Conservation (phyloP, 768 basidiomycete genomes). For the Neoboletus brunneissimus region DNA sequence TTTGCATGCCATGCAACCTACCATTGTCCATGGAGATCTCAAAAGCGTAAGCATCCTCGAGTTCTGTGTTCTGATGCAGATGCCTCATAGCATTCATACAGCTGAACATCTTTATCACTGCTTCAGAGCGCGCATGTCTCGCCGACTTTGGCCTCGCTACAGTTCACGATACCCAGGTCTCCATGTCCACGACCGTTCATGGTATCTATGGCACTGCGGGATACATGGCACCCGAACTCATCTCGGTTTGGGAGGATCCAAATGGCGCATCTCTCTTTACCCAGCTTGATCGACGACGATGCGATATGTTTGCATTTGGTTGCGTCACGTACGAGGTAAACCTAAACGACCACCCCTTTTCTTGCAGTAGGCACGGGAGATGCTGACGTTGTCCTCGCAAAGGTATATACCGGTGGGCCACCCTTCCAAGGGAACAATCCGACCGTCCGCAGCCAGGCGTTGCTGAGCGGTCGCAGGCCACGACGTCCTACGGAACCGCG, state of each 20-base stretch:
- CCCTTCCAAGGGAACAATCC: slow-evolving; percentile 23
- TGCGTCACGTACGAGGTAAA: slow-evolving; percentile 35
- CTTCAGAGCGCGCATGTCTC: slow-evolving; percentile 28
- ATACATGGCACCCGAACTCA: slow-evolving; percentile 31
- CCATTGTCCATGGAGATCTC: slow-evolving; percentile 43
- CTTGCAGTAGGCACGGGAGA: background rate
- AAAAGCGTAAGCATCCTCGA: slow-evolving; percentile 35
- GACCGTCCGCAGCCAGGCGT: slow-evolving; percentile 13
- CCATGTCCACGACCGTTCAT: slow-evolving; percentile 12
- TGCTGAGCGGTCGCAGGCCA: slow-evolving; percentile 15
- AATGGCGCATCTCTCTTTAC: slow-evolving; percentile 12
- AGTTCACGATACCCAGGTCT: slow-evolving; percentile 14
- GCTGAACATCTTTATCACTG: slow-evolving; percentile 30
- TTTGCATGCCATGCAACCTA: slow-evolving; percentile 38
- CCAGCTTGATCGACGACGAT: slow-evolving; percentile 24
- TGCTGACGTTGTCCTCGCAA: background rate
- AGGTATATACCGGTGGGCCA: slow-evolving; percentile 31
- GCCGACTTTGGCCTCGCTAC: slow-evolving; percentile 33
- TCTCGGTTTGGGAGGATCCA: slow-evolving; percentile 5
- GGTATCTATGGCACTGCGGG: slow-evolving; percentile 22
- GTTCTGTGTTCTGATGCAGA: background rate
- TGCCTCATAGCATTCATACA: slow-evolving; percentile 4
- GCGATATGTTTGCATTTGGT: slow-evolving; percentile 37
- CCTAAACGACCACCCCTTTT: background rate
- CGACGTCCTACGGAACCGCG: slow-evolving; percentile 16